These are phyloP conservation scores for Claviceps fusiformis DNA, from an alignment of 2,329 filamentous ascomycete species.

Conservation along the genomic window DNA sequence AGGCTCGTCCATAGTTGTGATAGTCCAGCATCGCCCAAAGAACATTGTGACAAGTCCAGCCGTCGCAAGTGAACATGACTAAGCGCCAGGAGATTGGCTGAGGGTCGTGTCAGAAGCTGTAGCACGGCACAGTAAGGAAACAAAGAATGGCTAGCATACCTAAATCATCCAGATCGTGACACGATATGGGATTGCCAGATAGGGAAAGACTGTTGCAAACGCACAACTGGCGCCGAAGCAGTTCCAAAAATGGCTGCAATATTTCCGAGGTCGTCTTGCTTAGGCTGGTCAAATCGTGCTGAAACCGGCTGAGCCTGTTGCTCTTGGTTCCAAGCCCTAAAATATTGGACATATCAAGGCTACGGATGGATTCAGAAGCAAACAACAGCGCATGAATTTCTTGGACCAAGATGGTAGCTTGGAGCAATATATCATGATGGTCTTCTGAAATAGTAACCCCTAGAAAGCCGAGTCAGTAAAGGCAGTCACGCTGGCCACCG, in stretches of 20 bases:
- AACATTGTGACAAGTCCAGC: conserved; percentile 37
- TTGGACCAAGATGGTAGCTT: conserved; percentile 38
- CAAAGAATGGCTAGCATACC: conserved; percentile 19
- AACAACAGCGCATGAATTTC: conserved; percentile 43
- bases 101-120: neutral
- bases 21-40: conserved; percentile 34
- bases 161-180: conserved; percentile 34
- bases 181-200: conserved; percentile 34
- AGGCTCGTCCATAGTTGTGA: conserved; percentile 34
- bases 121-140: neutral
- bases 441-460: conserved; percentile 34
- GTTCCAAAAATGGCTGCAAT: conserved; percentile 34
- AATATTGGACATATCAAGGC: conserved; percentile 37
- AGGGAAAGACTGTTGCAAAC: conserved; percentile 38
- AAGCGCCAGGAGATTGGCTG: conserved; percentile 20
- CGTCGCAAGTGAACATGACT: conserved; percentile 28
- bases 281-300: conserved; percentile 11
- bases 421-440: conserved; percentile 33
- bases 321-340: conserved; percentile 16
- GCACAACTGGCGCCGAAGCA: conserved; percentile 32
- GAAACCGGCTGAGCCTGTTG: conserved; percentile 11
- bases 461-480: conserved; percentile 8
- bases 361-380: conserved; percentile 39
- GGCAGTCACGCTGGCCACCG: neutral
- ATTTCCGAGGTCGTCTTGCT: conserved; percentile 24